Base-by-base conservation (phyloP, 495 filamentous ascomycete genomes). In the Thozetella sp. region DNA sequence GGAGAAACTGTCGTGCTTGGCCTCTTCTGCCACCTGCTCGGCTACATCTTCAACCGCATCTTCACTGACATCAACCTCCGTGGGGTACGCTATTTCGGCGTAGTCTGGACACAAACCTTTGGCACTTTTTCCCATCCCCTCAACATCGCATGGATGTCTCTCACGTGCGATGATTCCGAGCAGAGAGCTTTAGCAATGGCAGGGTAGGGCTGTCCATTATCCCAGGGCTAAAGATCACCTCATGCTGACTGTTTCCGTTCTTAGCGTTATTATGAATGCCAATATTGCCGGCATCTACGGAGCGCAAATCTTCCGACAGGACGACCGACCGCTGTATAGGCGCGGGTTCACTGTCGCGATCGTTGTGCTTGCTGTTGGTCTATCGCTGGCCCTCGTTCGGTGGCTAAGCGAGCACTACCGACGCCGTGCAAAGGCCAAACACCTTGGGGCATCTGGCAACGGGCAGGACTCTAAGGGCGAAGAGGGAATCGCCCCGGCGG, bases 101-200 rank as follows among this genome's bases (percentile, higher is more conserved):
- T 81, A 0, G 73, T 82, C 19, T 83, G 58, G 77, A 84, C 72
- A 58, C 79, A 70, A 78, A 79, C 67, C 59, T 83, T 77, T 72
- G 83, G 81, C 72, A 80, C 66, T 66, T 80, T 68, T 13, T 65
- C 70, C 0, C 68, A 69, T 30, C 63, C 66, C 25, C 59, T 83
- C 2, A 83, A 82, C 55, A 67, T 82, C 22, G 79, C 77, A 9
- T 82, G 80, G 80, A 57, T 83, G 3, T 78, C 79, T 2, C 67
- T 79, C 2, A 78, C 78, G 51, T 82, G 80, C 64, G 69, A 64
- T 59, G 23, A 77, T 63, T 56, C 67, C 22, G 79, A 83, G 51
- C 77, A 80, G 58, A 74, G 81, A 55, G 80, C 80, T 25, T 64
- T 83, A 4, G 74, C 78, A 48, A 83, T 84, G 79, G 77, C 80